phyloP scores from a whole-genome alignment of 2,329 filamentous ascomycete species.

The Pseudocercospora eumusae region DNA sequence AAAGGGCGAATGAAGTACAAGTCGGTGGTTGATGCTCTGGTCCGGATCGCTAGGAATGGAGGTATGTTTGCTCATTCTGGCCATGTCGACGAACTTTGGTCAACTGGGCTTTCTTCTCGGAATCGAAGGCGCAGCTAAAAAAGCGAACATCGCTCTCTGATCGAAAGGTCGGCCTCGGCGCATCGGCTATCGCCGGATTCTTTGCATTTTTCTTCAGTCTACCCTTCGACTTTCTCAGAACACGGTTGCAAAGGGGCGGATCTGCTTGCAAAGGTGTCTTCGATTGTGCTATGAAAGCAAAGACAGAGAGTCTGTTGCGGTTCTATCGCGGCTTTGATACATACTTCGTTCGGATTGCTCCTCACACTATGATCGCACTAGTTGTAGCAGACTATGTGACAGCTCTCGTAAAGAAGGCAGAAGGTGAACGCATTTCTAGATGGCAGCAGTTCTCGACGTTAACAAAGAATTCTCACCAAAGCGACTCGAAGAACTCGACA shows the following conservation, averaged over 20 bases:
- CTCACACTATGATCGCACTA: constrained; percentile 28
- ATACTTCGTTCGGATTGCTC: constrained; percentile 63
- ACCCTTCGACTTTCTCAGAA: constrained; percentile 98
- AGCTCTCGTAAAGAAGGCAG: constrained; percentile 12
- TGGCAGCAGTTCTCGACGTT: background rate
- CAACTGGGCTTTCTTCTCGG: constrained; percentile 93
- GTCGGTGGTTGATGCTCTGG: constrained; percentile 85
- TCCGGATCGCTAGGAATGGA: constrained; percentile 75
- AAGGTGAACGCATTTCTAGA: no score
- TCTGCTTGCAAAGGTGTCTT: constrained; percentile 81
- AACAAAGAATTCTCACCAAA: background rate
- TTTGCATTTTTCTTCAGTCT: constrained; percentile 93
- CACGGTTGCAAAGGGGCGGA: constrained; percentile 85
- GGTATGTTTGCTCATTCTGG: constrained; percentile 76
- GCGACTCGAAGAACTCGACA: background rate
- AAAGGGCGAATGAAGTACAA: constrained; percentile 84
- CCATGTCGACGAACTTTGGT: constrained; percentile 96
- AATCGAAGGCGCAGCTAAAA: constrained; percentile 86
- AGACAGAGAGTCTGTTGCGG: constrained; percentile 79
- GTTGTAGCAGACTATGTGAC: constrained; percentile 29
- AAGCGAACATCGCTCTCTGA: constrained; percentile 62
- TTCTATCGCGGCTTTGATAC: constrained; percentile 96
- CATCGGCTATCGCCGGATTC: constrained; percentile 88
- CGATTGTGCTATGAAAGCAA: constrained; percentile 83
- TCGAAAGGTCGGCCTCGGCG: constrained; percentile 71